These are phyloP conservation scores for Phaeotremella skinneri DNA, from an alignment of 768 basidiomycete genomes.

Conservation along the genomic window DNA sequence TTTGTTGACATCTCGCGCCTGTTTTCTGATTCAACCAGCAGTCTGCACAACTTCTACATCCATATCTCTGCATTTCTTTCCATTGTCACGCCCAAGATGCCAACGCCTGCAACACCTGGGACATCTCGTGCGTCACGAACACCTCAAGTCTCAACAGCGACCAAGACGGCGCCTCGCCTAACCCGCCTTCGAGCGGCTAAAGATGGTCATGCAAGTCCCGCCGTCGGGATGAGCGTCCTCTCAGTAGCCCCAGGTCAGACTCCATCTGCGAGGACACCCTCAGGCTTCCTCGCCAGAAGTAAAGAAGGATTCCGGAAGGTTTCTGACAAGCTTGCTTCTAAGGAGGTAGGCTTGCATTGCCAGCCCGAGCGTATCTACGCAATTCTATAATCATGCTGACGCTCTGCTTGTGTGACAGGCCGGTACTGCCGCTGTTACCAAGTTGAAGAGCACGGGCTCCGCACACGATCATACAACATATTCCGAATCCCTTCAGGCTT, in stretches of 20 bases:
- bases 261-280: background rate
- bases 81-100: no score
- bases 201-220: slow-evolving; percentile 23
- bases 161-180: slow-evolving; percentile 19
- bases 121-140: background rate
- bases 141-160: background rate
- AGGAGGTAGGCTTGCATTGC: no score
- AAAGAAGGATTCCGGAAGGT: slow-evolving; percentile 41
- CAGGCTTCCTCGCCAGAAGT: slow-evolving; percentile 35
- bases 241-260: background rate
- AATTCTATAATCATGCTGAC: no score
- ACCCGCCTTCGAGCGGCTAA: slow-evolving; percentile 33
- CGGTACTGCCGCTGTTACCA: slow-evolving; percentile 6
- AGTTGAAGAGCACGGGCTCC: background rate
- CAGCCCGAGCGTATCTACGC: no score
- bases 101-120: background rate
- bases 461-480: background rate
- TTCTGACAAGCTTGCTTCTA: slow-evolving; percentile 36
- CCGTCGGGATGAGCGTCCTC: slow-evolving; percentile 9
- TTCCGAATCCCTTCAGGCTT: slow-evolving; percentile 43
- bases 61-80: no score
- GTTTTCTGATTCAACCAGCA: no score
- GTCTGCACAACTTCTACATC: no score
- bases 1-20: background rate
- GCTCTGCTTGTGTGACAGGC: no score